Evolutionary conservation across 2,329 filamentous ascomycete species (phyloP).

Genomic region (Nemania sp.): DNA sequence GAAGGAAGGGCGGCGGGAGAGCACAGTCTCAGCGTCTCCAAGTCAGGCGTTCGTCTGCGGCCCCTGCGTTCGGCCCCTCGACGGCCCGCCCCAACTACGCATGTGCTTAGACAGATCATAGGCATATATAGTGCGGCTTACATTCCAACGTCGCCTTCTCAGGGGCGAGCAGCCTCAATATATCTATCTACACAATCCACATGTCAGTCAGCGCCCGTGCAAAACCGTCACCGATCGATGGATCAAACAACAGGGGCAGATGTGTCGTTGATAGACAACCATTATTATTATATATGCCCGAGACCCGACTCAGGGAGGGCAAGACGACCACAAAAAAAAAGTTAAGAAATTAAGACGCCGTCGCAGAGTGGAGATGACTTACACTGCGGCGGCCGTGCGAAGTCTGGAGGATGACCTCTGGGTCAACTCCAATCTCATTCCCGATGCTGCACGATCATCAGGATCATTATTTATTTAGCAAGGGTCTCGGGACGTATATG

Average conservation of each 20-base stretch:
- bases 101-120: background rate
- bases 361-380: slow-evolving; percentile 7
- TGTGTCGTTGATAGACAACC: background rate
- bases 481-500: slow-evolving; percentile 2
- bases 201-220: slow-evolving; percentile 12
- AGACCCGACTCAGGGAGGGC: slow-evolving; percentile 6
- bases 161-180: slow-evolving; percentile 76
- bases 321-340: background rate
- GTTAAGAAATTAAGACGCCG: too few species aligned
- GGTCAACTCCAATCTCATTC: slow-evolving; percentile 80
- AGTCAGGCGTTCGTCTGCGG: background rate
- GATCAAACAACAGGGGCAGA: background rate
- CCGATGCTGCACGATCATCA: slow-evolving; percentile 62
- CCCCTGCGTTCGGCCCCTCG: slow-evolving; percentile 13
- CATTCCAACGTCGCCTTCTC: slow-evolving; percentile 92
- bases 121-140: slow-evolving; percentile 51
- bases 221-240: background rate
- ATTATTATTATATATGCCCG: slow-evolving; percentile 1
- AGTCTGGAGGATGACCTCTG: slow-evolving; percentile 82
- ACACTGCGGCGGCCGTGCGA: slow-evolving; percentile 83
- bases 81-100: background rate
- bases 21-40: slow-evolving; percentile 16
- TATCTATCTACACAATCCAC: slow-evolving; percentile 64
- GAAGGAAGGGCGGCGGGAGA: slow-evolving; percentile 2
- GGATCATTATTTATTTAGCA: slow-evolving; percentile 9